Conservation (phyloP, 345 rosid genomes). For the Cardamine chenopodiifolia region DNA sequence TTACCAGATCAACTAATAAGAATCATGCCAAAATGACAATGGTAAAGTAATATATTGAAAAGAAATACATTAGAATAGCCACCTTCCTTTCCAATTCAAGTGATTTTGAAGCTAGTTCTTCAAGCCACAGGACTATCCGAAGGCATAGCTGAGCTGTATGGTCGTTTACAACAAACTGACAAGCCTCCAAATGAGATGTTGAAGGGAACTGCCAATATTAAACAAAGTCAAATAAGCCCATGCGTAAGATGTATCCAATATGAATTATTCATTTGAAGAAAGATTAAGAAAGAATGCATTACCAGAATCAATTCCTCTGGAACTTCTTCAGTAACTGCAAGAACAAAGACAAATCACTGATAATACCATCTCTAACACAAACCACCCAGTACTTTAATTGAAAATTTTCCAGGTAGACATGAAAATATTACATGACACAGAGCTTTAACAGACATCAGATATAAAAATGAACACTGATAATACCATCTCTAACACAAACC, state of each 20-base stretch:
- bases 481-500: neutral
- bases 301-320: constrained; percentile 73
- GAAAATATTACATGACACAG: constrained; percentile 22
- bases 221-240: constrained; percentile 28
- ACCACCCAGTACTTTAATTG: neutral
- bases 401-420: constrained; percentile 1
- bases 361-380: constrained; percentile 4
- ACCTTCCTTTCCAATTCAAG: constrained; percentile 97
- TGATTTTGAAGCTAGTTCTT: constrained; percentile 91
- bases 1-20: constrained; percentile 24
- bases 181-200: constrained; percentile 93
- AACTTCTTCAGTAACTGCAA: constrained; percentile 80
- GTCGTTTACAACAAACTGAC: constrained; percentile 82
- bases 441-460: constrained; percentile 26
- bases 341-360: constrained; percentile 30
- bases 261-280: constrained; percentile 2
- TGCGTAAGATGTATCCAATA: constrained; percentile 3
- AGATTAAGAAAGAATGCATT: constrained; percentile 23
- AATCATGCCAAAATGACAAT: constrained; percentile 20
- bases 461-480: constrained; percentile 2
- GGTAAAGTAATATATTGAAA: neutral
- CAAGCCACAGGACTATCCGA: constrained; percentile 94
- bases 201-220: constrained; percentile 64
- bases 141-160: constrained; percentile 94
- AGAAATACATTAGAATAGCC: constrained; percentile 25